These are phyloP conservation scores for Cladophialophora chaetospira DNA, from an alignment of 2,329 filamentous ascomycete genomes.

Conservation along the genomic window DNA sequence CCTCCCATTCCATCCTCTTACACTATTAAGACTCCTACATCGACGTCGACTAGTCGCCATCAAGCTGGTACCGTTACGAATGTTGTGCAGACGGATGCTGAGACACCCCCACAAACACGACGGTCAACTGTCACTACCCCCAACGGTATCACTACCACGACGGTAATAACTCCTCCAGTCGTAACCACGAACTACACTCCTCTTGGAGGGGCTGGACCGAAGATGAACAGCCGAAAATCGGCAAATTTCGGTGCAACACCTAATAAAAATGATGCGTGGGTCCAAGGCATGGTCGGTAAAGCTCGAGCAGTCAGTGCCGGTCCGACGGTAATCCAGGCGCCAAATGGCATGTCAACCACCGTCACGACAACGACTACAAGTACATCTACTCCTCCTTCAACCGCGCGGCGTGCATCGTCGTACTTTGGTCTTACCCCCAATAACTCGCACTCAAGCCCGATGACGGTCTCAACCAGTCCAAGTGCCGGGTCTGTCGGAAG, in stretches of 20 bases:
- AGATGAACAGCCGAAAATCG: conserved; percentile 42
- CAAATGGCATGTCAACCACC: conserved; percentile 25
- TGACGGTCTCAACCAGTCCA: conserved; percentile 18
- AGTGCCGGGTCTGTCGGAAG: conserved; percentile 15
- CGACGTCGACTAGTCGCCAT: conserved; percentile 13
- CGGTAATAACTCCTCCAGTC: conserved; percentile 23
- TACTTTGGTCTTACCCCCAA: conserved; percentile 13
- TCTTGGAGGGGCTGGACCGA: conserved; percentile 50
- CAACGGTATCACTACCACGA: conserved; percentile 24
- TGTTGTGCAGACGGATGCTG: neutral
- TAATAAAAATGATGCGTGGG: conserved; percentile 50
- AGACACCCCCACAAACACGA: neutral
- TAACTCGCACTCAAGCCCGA: conserved; percentile 17
- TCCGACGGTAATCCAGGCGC: conserved; percentile 16
- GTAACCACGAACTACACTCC: conserved; percentile 39
- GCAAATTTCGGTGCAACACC: conserved; percentile 42
- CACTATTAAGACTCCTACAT: conserved; percentile 15
- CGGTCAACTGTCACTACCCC: conserved; percentile 10
- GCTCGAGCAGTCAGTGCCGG: conserved; percentile 38
- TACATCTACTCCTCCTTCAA: conserved; percentile 14
- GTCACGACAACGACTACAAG: conserved; percentile 29
- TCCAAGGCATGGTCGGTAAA: conserved; percentile 49
- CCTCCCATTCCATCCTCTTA: conserved; percentile 28
- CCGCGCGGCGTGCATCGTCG: conserved; percentile 13
- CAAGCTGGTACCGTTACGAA: conserved; percentile 4